phyloP scores from a whole-genome alignment of 306 rosid species.

The Vigna mungo region DNA sequence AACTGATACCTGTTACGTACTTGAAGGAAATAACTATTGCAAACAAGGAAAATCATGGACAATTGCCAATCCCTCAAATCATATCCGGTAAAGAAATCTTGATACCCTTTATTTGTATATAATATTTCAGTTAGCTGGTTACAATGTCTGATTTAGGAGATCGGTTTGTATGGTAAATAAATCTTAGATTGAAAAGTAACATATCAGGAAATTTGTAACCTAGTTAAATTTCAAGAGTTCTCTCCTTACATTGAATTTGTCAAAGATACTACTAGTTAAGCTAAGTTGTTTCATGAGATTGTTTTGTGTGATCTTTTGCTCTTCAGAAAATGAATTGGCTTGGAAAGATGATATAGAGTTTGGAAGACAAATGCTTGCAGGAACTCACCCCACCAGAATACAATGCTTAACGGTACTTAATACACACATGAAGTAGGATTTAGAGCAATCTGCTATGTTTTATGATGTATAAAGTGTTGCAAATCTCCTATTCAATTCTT shows the following conservation, averaged over 20 bases:
- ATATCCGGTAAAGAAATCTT: conserved; percentile 51
- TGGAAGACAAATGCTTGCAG: conserved; percentile 86
- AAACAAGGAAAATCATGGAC: conserved; percentile 43
- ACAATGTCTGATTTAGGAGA: not conserved
- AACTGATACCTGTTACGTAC: conserved; percentile 48
- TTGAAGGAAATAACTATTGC: conserved; percentile 48
- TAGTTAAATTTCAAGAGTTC: not conserved
- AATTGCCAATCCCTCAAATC: conserved; percentile 60
- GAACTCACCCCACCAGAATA: conserved; percentile 72
- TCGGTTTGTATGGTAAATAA: not conserved
- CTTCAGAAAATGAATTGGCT: conserved; percentile 59
- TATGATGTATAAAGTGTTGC: not conserved
- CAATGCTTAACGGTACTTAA: conserved; percentile 55
- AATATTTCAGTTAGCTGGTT: not conserved
- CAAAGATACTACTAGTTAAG: not conserved
- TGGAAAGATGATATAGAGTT: conserved; percentile 81
- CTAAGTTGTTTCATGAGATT: conserved; percentile 8
- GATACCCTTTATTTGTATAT: conserved; percentile 19
- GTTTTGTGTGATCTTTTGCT: conserved; percentile 8
- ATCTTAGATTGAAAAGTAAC: not conserved
- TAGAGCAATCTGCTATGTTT: conserved; percentile 7
- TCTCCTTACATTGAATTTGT: not conserved
- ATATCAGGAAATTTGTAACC: not conserved
- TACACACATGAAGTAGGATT: conserved; percentile 6
- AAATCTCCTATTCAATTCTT: too few species aligned